Base-by-base conservation (phyloP, 148 eudicot genomes). In the Heliamphora exappendiculata region DNA sequence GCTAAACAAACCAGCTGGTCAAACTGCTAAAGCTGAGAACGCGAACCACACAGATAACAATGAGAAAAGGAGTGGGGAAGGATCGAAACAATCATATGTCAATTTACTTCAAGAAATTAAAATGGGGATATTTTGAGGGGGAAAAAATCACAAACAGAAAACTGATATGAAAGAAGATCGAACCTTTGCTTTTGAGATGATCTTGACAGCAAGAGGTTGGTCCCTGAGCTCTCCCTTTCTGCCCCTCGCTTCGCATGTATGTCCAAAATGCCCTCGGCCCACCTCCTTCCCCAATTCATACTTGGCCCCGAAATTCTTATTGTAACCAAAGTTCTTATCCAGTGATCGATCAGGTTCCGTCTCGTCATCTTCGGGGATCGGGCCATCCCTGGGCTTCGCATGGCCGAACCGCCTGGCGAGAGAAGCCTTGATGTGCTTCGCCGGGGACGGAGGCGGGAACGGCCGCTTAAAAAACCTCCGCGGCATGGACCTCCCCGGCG, bases 401-500 rank as follows among this genome's bases (percentile, higher is more conserved):
- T 80, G 81, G 72, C 89, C 90, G 10, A 87, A 78, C 33, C 90
- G 84, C 81, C 83, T 87, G 50, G 82, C 87, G 3, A 89, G 65
- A 37, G 90, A 89, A 33, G 90, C 93, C 73, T 88, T 89, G 29
- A 89, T 89, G 66, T 87, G 93, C 85, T 89, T 89, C 58, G 93
- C 93, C 34, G 93, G 93, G 16, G 93, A 89, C 13, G 93, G 93
- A 17, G 93, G 93, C 49, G 91, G 91, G 58, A 88, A 88, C 41
- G 91, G 91, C 77, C 87, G 67, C 75, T 66, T 29, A 45, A 88
- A 88, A 60, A 88, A 86, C 70, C 85, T 87, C 78, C 85, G 78
- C 31, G 97, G 97, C 51, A 91, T 91, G 10, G 96, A 88, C 82
- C 91, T 80, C 60, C 86, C 91, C 33, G 91, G 91, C 0, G 96